Conservation (phyloP, 176 grass and related monocot genomes). For the Pontederia crassipes region DNA sequence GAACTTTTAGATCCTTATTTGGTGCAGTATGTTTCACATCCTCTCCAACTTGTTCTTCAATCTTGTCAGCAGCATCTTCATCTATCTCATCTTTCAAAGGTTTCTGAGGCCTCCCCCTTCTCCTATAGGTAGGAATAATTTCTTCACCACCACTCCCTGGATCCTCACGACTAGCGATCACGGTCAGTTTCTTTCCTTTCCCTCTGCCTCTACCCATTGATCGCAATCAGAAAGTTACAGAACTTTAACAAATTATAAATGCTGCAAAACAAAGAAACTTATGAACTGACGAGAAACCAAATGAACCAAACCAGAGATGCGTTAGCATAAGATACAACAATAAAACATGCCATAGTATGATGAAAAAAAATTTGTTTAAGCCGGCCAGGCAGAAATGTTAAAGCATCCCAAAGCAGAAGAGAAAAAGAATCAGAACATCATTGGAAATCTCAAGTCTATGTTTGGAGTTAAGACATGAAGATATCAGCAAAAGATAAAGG, state of each 20-base stretch:
- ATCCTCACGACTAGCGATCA: conserved; percentile 34
- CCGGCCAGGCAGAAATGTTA: too few species aligned
- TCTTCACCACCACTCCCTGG: conserved; percentile 55
- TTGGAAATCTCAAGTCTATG: too few species aligned
- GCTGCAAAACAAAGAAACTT: neutral
- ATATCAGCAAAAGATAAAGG: too few species aligned
- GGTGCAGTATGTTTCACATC: conserved; percentile 1
- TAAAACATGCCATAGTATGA: neutral
- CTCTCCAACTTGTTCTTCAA: conserved; percentile 30
- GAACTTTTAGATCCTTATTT: conserved; percentile 23
- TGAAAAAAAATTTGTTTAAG: too few species aligned
- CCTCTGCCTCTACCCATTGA: conserved; percentile 69
- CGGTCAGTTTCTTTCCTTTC: conserved; percentile 45
- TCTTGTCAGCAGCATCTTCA: conserved; percentile 32
- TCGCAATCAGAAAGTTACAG: neutral
- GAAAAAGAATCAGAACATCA: too few species aligned
- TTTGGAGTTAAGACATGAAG: too few species aligned
- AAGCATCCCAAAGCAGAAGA: too few species aligned
- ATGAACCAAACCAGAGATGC: neutral
- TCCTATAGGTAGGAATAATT: conserved; percentile 42
- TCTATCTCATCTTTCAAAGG: conserved; percentile 29
- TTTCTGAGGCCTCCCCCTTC: conserved; percentile 59
- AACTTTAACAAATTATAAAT: neutral
- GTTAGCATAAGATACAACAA: neutral
- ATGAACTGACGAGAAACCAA: neutral